These are phyloP conservation scores for Sclerotinia nivalis DNA, from an alignment of 2,329 filamentous ascomycete genomes.

Conservation along the genomic window DNA sequence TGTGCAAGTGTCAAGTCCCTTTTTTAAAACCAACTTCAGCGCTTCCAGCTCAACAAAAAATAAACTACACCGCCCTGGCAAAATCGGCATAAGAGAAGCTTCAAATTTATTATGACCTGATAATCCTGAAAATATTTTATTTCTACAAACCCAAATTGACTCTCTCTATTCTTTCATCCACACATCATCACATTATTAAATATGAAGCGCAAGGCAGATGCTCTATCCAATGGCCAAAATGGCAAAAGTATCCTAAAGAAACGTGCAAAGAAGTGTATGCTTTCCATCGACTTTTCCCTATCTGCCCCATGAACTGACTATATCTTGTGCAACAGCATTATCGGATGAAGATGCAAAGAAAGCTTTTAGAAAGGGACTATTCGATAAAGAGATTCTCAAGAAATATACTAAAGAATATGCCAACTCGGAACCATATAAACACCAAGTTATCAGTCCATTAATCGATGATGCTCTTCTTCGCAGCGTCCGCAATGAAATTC, in stretches of 20 bases:
- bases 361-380: slow-evolving; percentile 65
- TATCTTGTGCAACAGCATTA: slow-evolving; percentile 31
- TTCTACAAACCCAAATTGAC: not conserved
- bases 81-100: slow-evolving; percentile 13
- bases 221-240: slow-evolving; percentile 46
- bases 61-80: slow-evolving; percentile 15
- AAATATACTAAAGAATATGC: slow-evolving; percentile 64
- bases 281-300: slow-evolving; percentile 24
- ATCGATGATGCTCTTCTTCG: slow-evolving; percentile 82
- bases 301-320: slow-evolving; percentile 28
- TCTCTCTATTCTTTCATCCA: not conserved
- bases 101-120: slow-evolving; percentile 25
- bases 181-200: slow-evolving; percentile 30
- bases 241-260: slow-evolving; percentile 50
- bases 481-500: slow-evolving; percentile 83
- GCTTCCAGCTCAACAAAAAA: not conserved
- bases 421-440: slow-evolving; percentile 75
- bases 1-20: slow-evolving; percentile 8
- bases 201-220: slow-evolving; percentile 63
- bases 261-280: slow-evolving; percentile 50
- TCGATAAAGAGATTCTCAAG: slow-evolving; percentile 58
- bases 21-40: not conserved
- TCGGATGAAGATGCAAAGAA: slow-evolving; percentile 39
- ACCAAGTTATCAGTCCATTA: slow-evolving; percentile 82
- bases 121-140: slow-evolving; percentile 17